These are phyloP conservation scores for Neostapfia colusana DNA, from an alignment of 176 grass and related monocot genomes.

Conservation along the genomic window DNA sequence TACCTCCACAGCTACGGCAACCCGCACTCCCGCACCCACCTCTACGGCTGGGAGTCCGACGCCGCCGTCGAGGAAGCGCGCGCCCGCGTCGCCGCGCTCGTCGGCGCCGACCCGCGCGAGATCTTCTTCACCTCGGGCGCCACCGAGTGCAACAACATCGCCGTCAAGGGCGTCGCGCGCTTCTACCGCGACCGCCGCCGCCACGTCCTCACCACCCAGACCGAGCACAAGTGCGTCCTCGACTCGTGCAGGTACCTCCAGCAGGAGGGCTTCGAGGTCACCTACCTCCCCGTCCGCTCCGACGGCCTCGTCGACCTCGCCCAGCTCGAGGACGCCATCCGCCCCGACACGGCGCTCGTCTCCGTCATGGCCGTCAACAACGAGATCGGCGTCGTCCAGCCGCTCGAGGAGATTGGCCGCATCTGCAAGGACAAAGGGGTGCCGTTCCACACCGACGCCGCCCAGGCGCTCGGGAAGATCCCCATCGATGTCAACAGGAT, in stretches of 20 bases:
- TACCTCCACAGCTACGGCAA: conserved; percentile 89
- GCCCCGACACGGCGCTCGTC: conserved; percentile 75
- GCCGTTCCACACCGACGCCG: conserved; percentile 86
- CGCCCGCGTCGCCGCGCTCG: conserved; percentile 44
- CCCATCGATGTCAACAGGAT: conserved; percentile 74
- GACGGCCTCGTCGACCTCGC: conserved; percentile 82
- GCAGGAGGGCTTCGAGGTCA: conserved; percentile 83
- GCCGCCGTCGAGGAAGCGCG: conserved; percentile 81
- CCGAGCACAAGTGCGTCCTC: conserved; percentile 95
- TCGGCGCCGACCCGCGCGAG: conserved; percentile 77
- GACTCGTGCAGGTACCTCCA: conserved; percentile 88
- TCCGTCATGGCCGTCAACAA: conserved; percentile 98
- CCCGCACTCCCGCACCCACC: conserved; percentile 93
- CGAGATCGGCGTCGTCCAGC: conserved; percentile 88
- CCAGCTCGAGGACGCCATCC: conserved; percentile 62
- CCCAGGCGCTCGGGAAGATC: conserved; percentile 82
- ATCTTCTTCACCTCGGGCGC: conserved; percentile 95
- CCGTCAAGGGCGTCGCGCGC: conserved; percentile 83
- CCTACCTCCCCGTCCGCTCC: conserved; percentile 74
- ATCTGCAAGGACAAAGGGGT: conserved; percentile 80
- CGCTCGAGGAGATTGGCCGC: conserved; percentile 78
- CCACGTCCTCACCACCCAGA: conserved; percentile 91
- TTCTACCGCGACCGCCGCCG: conserved; percentile 83
- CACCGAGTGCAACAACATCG: conserved; percentile 96
- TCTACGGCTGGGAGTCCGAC: conserved; percentile 98